Evolutionary conservation across 106 monocot species (phyloP).

Genomic region (Dendrobium chrysotoxum): DNA sequence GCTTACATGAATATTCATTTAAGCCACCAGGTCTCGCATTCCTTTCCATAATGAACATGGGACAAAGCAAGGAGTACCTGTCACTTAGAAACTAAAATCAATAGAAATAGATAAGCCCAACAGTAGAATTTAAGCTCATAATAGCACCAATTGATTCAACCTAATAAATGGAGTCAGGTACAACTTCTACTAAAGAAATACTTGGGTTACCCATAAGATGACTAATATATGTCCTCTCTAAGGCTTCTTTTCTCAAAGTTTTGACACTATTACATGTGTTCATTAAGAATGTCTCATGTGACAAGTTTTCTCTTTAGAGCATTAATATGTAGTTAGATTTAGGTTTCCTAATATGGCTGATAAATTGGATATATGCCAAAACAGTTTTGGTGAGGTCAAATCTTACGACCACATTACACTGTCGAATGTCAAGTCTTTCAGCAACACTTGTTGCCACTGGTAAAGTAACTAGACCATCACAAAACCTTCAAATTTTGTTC

Average conservation of each 20-base stretch:
- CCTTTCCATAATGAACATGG: conserved; percentile 91
- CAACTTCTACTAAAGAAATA: conserved; percentile 44
- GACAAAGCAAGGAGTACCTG: conserved; percentile 92
- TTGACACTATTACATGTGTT: conserved; percentile 97
- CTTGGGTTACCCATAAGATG: conserved; percentile 72
- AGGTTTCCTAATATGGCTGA: conserved; percentile 95
- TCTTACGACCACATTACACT: conserved; percentile 97
- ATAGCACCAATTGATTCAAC: conserved; percentile 94
- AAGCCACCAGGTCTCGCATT: conserved; percentile 72
- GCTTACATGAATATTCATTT: conserved; percentile 87
- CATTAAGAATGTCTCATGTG: conserved; percentile 87
- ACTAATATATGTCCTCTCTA: conserved; percentile 96
- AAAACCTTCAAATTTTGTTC: conserved; percentile 91
- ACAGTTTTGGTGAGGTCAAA: conserved; percentile 99
- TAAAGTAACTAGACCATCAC: conserved; percentile 87
- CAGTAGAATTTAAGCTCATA: conserved; percentile 96
- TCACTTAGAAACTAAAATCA: conserved; percentile 96
- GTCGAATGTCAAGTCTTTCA: conserved; percentile 97
- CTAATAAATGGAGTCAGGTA: conserved; percentile 71
- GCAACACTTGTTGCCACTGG: conserved; percentile 98
- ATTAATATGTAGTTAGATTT: conserved; percentile 98
- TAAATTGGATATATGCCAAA: conserved; percentile 96
- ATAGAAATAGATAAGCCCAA: conserved; percentile 93
- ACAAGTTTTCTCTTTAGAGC: conserved; percentile 92
- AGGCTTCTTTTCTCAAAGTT: conserved; percentile 94